phyloP scores from a whole-genome alignment of 345 rosid species.

The Gynandropsis gynandra region DNA sequence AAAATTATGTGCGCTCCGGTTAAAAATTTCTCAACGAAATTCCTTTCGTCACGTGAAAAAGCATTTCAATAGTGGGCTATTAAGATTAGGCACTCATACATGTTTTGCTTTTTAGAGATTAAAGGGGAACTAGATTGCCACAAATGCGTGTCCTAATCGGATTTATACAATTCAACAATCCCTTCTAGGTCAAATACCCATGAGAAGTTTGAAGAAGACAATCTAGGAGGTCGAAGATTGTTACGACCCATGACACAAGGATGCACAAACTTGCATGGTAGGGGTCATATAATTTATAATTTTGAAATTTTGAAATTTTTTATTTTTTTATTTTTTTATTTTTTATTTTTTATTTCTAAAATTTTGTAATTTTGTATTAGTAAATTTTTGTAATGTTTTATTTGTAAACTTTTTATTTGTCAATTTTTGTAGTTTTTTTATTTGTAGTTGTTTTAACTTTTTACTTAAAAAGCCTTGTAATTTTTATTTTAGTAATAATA shows the following conservation, averaged over 20 bases:
- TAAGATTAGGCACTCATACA: too few relatives aligned
- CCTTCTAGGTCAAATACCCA: constrained; percentile 68
- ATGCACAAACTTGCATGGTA: background rate
- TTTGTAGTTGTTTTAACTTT: too few relatives aligned
- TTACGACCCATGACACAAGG: constrained; percentile 54
- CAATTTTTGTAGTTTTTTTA: too few relatives aligned
- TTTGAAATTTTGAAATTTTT: too few relatives aligned
- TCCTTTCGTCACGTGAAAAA: constrained; percentile 31
- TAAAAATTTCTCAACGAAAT: constrained; percentile 57
- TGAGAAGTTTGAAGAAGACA: constrained; percentile 41
- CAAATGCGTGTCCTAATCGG: constrained; percentile 63
- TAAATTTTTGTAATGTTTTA: too few relatives aligned
- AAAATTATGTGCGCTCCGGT: constrained; percentile 66
- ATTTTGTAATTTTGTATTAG: too few relatives aligned
- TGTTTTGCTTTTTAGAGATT: too few relatives aligned
- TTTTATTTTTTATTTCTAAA: too few relatives aligned
- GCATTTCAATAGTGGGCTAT: background rate
- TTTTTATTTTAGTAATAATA: too few relatives aligned
- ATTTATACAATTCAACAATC: constrained; percentile 55
- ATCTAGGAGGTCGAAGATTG: constrained; percentile 46
- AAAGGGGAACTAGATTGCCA: constrained; percentile 35
- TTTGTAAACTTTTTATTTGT: too few relatives aligned
- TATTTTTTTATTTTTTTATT: background rate
- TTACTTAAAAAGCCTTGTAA: too few relatives aligned
- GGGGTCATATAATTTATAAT: too few relatives aligned